Evolutionary conservation across 2,329 filamentous ascomycete genomes (phyloP).

Genomic region (Hyphodiscus sp.): DNA sequence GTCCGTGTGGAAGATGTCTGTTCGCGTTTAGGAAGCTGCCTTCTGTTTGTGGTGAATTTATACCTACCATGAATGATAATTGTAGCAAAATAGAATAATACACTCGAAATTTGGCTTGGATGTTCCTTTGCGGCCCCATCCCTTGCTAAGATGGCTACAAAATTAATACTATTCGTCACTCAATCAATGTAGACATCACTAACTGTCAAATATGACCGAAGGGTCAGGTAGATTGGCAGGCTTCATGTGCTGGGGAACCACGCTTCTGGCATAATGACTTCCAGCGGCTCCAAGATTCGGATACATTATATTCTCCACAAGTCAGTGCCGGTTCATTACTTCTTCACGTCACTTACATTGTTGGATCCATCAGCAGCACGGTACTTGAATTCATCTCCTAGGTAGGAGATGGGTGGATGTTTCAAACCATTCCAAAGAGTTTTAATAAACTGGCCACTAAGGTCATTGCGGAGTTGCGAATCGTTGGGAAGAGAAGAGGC

Average conservation of each 20-base stretch:
- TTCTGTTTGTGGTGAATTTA: background rate
- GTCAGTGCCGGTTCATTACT: background rate
- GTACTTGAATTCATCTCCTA: constrained; percentile 57
- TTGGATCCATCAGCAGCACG: constrained; percentile 55
- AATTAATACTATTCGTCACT: constrained; percentile 37
- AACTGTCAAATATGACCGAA: constrained; percentile 51
- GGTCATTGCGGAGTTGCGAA: constrained; percentile 10
- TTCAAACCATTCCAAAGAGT: constrained; percentile 65
- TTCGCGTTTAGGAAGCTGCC: background rate
- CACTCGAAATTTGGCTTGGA: constrained; percentile 37
- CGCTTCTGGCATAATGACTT: constrained; percentile 59
- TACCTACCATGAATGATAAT: constrained; percentile 44
- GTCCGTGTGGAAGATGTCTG: constrained; percentile 37
- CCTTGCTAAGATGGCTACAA: constrained; percentile 46
- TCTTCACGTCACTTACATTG: background rate
- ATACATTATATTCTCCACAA: constrained; percentile 39
- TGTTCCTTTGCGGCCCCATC: constrained; percentile 22
- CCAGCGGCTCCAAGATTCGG: constrained; percentile 61
- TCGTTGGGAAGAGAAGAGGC: constrained; percentile 9
- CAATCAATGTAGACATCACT: constrained; percentile 11
- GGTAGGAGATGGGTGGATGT: constrained; percentile 63
- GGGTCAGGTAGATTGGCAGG: constrained; percentile 59
- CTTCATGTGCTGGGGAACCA: constrained; percentile 49
- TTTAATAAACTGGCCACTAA: constrained; percentile 62
- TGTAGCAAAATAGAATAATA: constrained; percentile 42